Conservation (phyloP, 768 basidiomycete species). For the Leccinum variicolor region DNA sequence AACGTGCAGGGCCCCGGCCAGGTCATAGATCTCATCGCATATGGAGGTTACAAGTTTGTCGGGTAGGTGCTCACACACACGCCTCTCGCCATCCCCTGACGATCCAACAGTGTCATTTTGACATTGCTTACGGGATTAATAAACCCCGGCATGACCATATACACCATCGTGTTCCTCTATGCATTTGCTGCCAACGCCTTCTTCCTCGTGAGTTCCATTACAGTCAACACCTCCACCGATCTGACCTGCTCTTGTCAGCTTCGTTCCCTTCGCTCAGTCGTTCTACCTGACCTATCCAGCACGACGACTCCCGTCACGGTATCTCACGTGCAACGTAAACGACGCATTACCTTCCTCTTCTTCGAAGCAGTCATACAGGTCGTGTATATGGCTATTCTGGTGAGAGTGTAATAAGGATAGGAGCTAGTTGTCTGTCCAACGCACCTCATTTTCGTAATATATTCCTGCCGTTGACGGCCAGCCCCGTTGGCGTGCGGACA, state of each 20-base stretch:
- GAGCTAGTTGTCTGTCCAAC: background rate
- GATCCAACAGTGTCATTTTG: conserved; percentile 67
- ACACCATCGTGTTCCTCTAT: conserved; percentile 75
- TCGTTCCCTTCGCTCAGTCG: conserved; percentile 87
- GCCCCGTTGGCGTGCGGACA: no score
- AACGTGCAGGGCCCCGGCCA: conserved; percentile 75
- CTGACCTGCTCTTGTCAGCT: conserved; percentile 51
- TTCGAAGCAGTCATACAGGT: conserved; percentile 80
- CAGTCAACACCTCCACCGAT: background rate
- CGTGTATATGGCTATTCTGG: conserved; percentile 81
- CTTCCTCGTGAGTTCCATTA: conserved; percentile 70
- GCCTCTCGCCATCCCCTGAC: background rate
- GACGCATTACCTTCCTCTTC: conserved; percentile 87
- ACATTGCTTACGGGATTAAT: conserved; percentile 73
- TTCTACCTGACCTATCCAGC: conserved; percentile 72
- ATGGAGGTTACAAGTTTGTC: conserved; percentile 97
- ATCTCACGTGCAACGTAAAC: conserved; percentile 74
- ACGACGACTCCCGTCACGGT: conserved; percentile 51
- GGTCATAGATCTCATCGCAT: conserved; percentile 82
- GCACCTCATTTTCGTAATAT: background rate
- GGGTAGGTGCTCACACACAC: conserved; percentile 50
- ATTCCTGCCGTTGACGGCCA: background rate
- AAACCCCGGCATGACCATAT: conserved; percentile 57
- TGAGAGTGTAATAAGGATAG: conserved; percentile 45
- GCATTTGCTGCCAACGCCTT: conserved; percentile 87